Conservation (phyloP, 2,329 filamentous ascomycete genomes). For the Pseudonectria foliicola region DNA sequence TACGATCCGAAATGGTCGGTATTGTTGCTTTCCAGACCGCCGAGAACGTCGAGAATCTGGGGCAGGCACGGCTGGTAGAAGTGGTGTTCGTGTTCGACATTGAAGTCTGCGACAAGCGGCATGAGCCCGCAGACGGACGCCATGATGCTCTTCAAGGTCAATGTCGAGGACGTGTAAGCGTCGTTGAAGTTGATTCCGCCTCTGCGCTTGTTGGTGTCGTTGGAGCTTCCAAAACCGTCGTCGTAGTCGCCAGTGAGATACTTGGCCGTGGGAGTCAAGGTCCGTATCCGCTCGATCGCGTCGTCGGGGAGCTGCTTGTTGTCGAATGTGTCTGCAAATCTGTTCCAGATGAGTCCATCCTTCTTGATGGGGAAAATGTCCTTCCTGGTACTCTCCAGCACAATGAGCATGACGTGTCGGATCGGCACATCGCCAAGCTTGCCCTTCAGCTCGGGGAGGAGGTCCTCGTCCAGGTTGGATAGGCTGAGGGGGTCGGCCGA, state of each 20-base stretch:
- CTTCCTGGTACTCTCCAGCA: constrained; percentile 38
- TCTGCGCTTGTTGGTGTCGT: constrained; percentile 9
- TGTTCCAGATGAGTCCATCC: constrained; percentile 30
- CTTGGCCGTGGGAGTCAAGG: constrained; percentile 26
- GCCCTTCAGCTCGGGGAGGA: constrained; percentile 21
- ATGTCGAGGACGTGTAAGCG: constrained; percentile 34
- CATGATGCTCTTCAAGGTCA: constrained; percentile 36
- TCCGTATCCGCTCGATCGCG: constrained; percentile 21
- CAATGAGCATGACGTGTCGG: constrained; percentile 36
- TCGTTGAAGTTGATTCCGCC: constrained; percentile 36
- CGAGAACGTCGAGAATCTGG: constrained; percentile 30
- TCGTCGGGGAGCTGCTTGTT: constrained; percentile 26
- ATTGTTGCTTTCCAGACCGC: constrained; percentile 12
- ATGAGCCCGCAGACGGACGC: constrained; percentile 36
- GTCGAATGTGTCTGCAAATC: constrained; percentile 25
- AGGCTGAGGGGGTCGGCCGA: constrained; percentile 32
- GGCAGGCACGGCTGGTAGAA: constrained; percentile 39
- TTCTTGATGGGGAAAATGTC: constrained; percentile 40
- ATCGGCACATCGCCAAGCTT: constrained; percentile 27
- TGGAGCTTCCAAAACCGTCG: constrained; percentile 24
- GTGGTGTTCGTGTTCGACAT: constrained; percentile 33
- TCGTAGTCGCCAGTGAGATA: constrained; percentile 29
- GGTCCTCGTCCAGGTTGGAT: constrained; percentile 29
- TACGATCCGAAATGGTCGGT: constrained; percentile 12
- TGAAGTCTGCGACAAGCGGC: constrained; percentile 35